Percentiles rank a stretch among this genome's conserved stretches.
These are phyloP conservation scores for Litsea cubeba DNA, from an alignment of 164 flowering plant genomes.

Conservation along the genomic window DNA sequence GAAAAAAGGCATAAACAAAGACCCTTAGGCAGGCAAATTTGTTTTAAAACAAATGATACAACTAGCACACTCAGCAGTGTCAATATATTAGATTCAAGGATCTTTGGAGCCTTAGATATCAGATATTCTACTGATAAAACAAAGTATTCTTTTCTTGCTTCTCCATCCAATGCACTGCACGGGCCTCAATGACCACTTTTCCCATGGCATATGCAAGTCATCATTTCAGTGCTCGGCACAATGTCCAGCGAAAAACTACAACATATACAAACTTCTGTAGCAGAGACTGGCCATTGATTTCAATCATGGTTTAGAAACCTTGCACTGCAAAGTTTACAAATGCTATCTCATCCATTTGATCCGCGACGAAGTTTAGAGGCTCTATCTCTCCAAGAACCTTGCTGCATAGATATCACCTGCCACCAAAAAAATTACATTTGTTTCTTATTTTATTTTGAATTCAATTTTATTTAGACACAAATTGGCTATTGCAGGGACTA, in stretches of 20 bases:
- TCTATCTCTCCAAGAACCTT: constrained; percentile 94
- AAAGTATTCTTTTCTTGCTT: neutral
- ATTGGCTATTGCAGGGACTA: neutral
- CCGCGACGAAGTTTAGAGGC: constrained; percentile 40
- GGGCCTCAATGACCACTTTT: neutral
- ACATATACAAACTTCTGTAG: neutral
- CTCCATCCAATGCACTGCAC: neutral
- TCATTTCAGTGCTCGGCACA: neutral
- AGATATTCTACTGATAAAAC: no score
- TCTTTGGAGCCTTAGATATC: no score
- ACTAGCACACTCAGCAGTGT: no score
- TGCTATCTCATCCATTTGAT: neutral
- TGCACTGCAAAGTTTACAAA: neutral
- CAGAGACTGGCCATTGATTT: neutral
- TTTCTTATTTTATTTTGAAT: neutral
- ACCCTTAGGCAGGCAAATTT: no score
- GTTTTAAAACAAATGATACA: no score
- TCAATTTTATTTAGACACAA: neutral
- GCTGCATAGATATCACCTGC: constrained; percentile 75
- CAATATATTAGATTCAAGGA: no score
- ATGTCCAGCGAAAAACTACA: neutral
- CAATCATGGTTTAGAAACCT: neutral
- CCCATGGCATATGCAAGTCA: neutral
- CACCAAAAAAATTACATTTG: neutral
- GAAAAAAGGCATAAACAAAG: no score